Percentiles rank a stretch among this genome's conserved stretches.
Conservation (phyloP, 2,329 filamentous ascomycete genomes). For the Aspergillus neoniger region DNA sequence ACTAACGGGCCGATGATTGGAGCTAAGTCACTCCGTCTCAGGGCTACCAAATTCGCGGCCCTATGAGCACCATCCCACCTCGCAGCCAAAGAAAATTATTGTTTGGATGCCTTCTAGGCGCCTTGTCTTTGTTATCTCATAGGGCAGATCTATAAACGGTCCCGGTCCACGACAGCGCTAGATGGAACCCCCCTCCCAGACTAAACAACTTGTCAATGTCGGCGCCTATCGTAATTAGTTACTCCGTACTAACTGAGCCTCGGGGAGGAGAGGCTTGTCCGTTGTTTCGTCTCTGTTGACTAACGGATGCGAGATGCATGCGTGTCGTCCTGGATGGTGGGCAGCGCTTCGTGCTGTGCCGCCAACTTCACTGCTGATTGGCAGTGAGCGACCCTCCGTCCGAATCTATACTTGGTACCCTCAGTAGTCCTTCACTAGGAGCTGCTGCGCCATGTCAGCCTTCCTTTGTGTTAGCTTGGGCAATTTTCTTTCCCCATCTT, state of each 20-base stretch:
- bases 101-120: background rate
- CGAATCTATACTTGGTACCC: conserved; percentile 2
- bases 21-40: background rate
- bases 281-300: background rate
- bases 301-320: background rate
- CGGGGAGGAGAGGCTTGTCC: background rate
- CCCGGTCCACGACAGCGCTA: conserved; percentile 1
- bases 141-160: background rate
- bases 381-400: background rate
- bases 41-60: background rate
- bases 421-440: conserved; percentile 6
- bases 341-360: conserved; percentile 6
- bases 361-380: background rate
- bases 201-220: background rate
- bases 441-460: conserved; percentile 27
- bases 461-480: conserved; percentile 12
- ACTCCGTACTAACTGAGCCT: background rate
- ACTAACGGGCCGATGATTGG: conserved; percentile 4
- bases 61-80: background rate
- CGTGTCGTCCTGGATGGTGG: background rate
- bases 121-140: background rate
- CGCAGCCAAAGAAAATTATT: background rate
- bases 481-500: conserved; percentile 1
- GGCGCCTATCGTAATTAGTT: background rate
- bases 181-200: background rate